Evolutionary conservation across 305 asterid species (phyloP).

Genomic region (Rubia peregrina): DNA sequence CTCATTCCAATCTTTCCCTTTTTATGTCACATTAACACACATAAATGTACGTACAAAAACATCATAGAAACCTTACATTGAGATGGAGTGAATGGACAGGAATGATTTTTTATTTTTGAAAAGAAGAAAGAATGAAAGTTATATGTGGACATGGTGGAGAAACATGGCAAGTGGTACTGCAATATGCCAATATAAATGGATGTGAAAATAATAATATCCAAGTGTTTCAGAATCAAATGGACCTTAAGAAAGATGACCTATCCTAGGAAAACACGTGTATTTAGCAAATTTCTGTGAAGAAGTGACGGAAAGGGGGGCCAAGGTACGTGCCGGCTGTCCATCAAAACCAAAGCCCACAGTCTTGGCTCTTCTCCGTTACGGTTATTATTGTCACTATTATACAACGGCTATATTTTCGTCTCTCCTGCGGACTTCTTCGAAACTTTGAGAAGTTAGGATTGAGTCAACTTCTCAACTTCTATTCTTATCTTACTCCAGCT

Average conservation of each 20-base stretch:
- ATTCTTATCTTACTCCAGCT: neutral
- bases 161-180: neutral
- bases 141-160: neutral
- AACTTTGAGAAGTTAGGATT: neutral
- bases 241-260: neutral
- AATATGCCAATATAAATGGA: neutral
- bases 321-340: neutral
- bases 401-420: constrained; percentile 9
- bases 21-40: too few relatives aligned
- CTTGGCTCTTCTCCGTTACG: neutral
- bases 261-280: neutral
- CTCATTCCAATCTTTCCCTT: too few relatives aligned
- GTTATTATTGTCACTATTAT: neutral
- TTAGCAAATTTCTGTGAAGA: neutral
- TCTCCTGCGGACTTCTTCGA: neutral
- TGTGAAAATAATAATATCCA: neutral
- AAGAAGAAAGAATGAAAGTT: too few relatives aligned
- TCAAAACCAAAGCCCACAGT: constrained; percentile 4
- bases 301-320: neutral
- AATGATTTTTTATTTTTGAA: too few relatives aligned
- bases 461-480: neutral
- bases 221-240: neutral
- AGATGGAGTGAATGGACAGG: too few relatives aligned
- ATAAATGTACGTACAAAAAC: too few relatives aligned
- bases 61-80: too few relatives aligned